These are phyloP conservation scores for Sonneratia caseolaris DNA, from an alignment of 345 rosid genomes.

Conservation along the genomic window DNA sequence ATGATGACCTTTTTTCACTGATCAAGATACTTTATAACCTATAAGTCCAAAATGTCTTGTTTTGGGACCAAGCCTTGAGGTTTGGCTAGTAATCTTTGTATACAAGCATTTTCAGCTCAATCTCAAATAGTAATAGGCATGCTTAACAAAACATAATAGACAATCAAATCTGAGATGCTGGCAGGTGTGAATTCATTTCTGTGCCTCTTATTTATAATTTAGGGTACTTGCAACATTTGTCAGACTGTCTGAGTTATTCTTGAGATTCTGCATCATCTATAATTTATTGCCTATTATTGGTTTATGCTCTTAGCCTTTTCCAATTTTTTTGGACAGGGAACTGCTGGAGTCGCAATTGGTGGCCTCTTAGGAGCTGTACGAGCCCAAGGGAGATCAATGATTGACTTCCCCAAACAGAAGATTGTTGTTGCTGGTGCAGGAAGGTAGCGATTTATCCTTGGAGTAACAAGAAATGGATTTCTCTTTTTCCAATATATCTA, in stretches of 20 bases:
- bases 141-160: not conserved
- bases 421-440: slow-evolving; percentile 99
- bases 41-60: not conserved
- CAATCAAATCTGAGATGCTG: not conserved
- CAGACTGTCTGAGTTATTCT: not conserved
- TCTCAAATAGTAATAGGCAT: not conserved
- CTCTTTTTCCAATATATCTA: not conserved
- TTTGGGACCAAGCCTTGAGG: not conserved
- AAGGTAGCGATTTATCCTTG: slow-evolving; percentile 33
- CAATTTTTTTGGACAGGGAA: slow-evolving; percentile 42
- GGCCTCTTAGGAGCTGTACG: slow-evolving; percentile 99
- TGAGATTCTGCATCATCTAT: not conserved
- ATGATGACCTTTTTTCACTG: not conserved
- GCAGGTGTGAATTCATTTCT: not conserved
- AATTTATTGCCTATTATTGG: not conserved
- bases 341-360: slow-evolving; percentile 98
- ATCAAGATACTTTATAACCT: not conserved
- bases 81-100: not conserved
- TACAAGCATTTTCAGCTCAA: not conserved
- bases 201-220: not conserved
- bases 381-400: slow-evolving; percentile 95
- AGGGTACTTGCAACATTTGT: not conserved
- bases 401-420: slow-evolving; percentile 93
- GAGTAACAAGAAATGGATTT: not conserved
- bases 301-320: not conserved